A percentile compares a stretch with the other conserved stretches of the same genome.
These are phyloP conservation scores for Teunomyces kruisii DNA, from an alignment of 805 yeast species.

Conservation along the genomic window DNA sequence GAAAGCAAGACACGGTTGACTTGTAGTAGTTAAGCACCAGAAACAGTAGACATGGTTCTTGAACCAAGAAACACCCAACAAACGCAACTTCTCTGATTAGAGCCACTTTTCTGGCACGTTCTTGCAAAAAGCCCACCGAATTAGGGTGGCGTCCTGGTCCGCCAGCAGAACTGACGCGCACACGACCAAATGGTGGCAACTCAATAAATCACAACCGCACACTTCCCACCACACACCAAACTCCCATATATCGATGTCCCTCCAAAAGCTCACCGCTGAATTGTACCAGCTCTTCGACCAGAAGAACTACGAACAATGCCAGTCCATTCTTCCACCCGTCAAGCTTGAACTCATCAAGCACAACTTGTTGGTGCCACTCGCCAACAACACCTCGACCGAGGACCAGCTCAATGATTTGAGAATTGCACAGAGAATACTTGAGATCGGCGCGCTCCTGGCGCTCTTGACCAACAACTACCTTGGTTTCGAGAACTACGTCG, in stretches of 20 bases:
- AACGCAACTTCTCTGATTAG: too few species aligned
- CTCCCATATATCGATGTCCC: slow-evolving; percentile 42
- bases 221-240: neutral
- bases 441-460: slow-evolving; percentile 82
- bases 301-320: slow-evolving; percentile 62
- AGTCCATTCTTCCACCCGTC: slow-evolving; percentile 62
- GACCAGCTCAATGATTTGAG: slow-evolving; percentile 62
- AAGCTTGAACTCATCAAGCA: slow-evolving; percentile 78
- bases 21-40: too few species aligned
- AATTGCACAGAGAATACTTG: slow-evolving; percentile 80
- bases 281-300: slow-evolving; percentile 63
- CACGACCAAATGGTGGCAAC: slow-evolving; percentile 3
- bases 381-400: slow-evolving; percentile 31
- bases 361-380: slow-evolving; percentile 68
- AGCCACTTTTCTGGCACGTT: neutral
- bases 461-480: slow-evolving; percentile 62
- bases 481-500: slow-evolving; percentile 69
- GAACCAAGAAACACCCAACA: too few species aligned
- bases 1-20: too few species aligned
- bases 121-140: neutral
- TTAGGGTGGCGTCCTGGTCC: slow-evolving; percentile 1
- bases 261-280: slow-evolving; percentile 68
- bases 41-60: too few species aligned
- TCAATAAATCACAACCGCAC: neutral
- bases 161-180: neutral